phyloP scores from a whole-genome alignment of 1,284 basidiomycete genomes.

The Cryptococcus maquisensis region DNA sequence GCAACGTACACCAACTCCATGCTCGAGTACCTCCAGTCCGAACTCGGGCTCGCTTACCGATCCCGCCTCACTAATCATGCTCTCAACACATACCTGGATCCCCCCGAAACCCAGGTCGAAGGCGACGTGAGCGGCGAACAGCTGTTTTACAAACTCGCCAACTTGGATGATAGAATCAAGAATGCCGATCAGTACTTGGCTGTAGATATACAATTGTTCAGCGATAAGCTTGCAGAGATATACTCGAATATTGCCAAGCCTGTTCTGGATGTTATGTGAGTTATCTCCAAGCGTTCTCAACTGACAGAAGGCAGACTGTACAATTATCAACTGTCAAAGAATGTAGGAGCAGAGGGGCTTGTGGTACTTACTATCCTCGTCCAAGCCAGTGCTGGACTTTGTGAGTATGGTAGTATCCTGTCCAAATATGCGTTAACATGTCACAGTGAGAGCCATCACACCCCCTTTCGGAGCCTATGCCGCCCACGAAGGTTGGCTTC shows the following conservation, averaged over 20 bases:
- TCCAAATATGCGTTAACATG: not conserved
- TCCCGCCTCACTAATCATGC: constrained; percentile 75
- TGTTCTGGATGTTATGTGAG: constrained; percentile 68
- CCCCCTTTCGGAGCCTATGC: constrained; percentile 94
- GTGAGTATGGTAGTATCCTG: constrained; percentile 56
- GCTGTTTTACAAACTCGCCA: constrained; percentile 89
- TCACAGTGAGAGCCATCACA: constrained; percentile 71
- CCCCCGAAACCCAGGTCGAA: constrained; percentile 27
- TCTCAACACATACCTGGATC: constrained; percentile 75
- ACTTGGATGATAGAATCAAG: constrained; percentile 90
- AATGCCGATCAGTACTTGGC: constrained; percentile 84
- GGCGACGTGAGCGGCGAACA: constrained; percentile 46
- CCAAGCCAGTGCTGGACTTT: constrained; percentile 69
- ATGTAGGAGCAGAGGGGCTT: constrained; percentile 91
- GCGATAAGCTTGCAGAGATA: constrained; percentile 83
- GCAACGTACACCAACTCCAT: constrained; percentile 97
- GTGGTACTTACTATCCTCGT: constrained; percentile 79
- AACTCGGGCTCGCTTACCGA: constrained; percentile 86
- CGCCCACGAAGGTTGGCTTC: constrained; percentile 51
- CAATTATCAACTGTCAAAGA: constrained; percentile 90
- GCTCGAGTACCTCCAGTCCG: constrained; percentile 90
- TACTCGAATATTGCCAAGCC: constrained; percentile 94
- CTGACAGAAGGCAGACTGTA: constrained; percentile 61
- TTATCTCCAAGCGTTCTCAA: not conserved
- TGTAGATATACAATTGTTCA: constrained; percentile 92